These are phyloP conservation scores for Diaporthe batatas DNA, from an alignment of 2,329 filamentous ascomycete genomes.

Conservation along the genomic window DNA sequence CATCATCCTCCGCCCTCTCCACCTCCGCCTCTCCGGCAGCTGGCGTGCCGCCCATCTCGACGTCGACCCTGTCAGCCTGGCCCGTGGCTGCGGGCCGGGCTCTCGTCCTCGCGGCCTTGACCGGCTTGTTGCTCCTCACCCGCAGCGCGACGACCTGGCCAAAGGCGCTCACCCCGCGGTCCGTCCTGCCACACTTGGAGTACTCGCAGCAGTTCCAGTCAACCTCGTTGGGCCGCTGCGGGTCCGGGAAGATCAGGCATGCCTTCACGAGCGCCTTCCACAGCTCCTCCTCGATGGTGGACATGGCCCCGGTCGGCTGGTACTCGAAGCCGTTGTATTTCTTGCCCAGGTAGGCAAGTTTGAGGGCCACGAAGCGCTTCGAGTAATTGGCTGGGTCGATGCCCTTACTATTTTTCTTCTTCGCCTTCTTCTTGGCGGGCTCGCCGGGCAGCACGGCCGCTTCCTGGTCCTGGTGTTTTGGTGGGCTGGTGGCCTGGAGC, in stretches of 20 bases:
- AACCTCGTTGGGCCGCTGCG: constrained; percentile 71
- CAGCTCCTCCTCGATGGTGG: constrained; percentile 92
- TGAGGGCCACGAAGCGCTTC: constrained; percentile 88
- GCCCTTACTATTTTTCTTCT: constrained; percentile 61
- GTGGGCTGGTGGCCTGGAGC: background rate
- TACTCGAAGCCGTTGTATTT: constrained; percentile 95
- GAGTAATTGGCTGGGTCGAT: constrained; percentile 86
- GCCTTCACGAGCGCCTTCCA: constrained; percentile 91
- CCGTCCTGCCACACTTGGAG: constrained; percentile 94
- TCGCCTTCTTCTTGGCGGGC: constrained; percentile 36
- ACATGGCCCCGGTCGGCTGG: constrained; percentile 77
- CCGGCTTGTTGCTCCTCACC: constrained; percentile 84
- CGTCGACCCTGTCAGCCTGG: constrained; percentile 43
- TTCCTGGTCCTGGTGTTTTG: constrained; percentile 3
- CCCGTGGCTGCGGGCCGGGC: constrained; percentile 45
- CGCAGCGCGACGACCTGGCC: constrained; percentile 91
- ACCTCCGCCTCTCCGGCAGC: constrained; percentile 16
- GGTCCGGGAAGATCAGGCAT: constrained; percentile 77
- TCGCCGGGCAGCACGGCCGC: background rate
- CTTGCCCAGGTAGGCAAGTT: constrained; percentile 93
- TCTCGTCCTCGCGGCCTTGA: constrained; percentile 47
- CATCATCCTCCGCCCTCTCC: constrained; percentile 45
- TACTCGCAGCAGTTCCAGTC: constrained; percentile 91
- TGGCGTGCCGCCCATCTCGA: constrained; percentile 18
- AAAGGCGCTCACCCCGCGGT: constrained; percentile 94